A percentile compares a stretch with the other conserved stretches of the same genome.
These are phyloP conservation scores for Hymenoscyphus repandus DNA, from an alignment of 2,329 filamentous ascomycete genomes.

Conservation along the genomic window DNA sequence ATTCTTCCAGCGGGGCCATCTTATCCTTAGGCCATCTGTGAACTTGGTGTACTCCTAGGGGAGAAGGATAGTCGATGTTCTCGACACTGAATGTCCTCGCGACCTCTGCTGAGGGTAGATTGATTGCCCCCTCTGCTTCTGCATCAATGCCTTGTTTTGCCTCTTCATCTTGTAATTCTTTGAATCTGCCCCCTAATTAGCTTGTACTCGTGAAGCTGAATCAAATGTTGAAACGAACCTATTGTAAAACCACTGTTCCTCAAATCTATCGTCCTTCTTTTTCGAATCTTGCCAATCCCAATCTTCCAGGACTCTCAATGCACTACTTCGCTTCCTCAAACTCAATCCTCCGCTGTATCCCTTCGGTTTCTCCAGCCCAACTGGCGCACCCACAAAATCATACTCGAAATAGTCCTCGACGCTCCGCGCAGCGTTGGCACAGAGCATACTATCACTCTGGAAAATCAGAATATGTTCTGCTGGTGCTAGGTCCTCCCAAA, in stretches of 20 bases:
- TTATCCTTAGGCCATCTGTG: constrained; percentile 24
- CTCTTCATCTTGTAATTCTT: constrained; percentile 19
- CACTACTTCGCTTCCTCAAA: constrained; percentile 34
- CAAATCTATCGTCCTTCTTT: constrained; percentile 20
- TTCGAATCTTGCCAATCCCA: constrained; percentile 24
- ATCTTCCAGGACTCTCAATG: constrained; percentile 27
- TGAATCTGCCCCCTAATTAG: constrained; percentile 14
- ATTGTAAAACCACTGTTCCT: constrained; percentile 30
- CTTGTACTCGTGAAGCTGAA: background rate
- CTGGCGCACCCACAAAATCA: constrained; percentile 34
- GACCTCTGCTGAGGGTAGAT: constrained; percentile 26
- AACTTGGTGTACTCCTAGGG: constrained; percentile 29
- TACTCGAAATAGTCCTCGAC: constrained; percentile 33
- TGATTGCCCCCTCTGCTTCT: constrained; percentile 20
- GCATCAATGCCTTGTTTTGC: constrained; percentile 16
- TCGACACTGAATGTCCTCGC: constrained; percentile 29
- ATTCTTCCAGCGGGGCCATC: constrained; percentile 19
- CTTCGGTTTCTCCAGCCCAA: constrained; percentile 20
- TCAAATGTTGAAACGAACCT: constrained; percentile 14
- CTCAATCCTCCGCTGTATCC: constrained; percentile 36
- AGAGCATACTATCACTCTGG: constrained; percentile 33
- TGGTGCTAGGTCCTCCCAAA: constrained; percentile 32
- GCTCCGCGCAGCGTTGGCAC: constrained; percentile 30
- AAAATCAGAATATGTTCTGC: constrained; percentile 33
- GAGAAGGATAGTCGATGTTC: constrained; percentile 29